phyloP scores from a whole-genome alignment of 306 rosid genomes.

The Datisca glomerata region DNA sequence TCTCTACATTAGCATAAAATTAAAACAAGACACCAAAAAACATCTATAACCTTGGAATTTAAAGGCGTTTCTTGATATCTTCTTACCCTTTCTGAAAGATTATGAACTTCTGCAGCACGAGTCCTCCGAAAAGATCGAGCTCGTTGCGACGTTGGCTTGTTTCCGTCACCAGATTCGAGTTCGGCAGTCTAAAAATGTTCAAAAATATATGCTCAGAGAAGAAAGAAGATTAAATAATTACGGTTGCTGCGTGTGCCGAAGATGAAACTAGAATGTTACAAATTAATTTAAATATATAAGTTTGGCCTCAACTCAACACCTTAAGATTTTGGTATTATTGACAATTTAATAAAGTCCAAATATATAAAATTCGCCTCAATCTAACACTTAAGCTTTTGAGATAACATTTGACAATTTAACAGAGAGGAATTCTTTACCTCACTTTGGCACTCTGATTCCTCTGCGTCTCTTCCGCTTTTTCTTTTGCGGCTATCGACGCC shows the following conservation, averaged over 20 bases:
- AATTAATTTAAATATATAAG: not conserved
- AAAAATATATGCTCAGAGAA: not conserved
- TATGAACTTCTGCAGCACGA: slow-evolving; percentile 85
- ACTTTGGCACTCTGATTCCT: slow-evolving; percentile 71
- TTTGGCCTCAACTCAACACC: too few species aligned
- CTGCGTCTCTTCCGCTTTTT: slow-evolving; percentile 47
- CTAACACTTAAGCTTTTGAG: too few species aligned
- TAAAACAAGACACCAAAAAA: too few species aligned
- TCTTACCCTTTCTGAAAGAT: slow-evolving; percentile 80
- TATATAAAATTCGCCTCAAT: too few species aligned
- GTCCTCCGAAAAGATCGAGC: slow-evolving; percentile 44
- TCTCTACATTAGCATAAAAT: slow-evolving; percentile 59
- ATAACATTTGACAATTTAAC: too few species aligned
- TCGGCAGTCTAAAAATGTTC: slow-evolving; percentile 35
- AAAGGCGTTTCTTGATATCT: too few species aligned
- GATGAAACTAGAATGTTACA: not conserved
- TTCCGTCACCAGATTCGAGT: slow-evolving; percentile 38
- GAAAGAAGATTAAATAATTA: not conserved
- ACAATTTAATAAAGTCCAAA: too few species aligned
- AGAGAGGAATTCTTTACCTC: slow-evolving; percentile 30
- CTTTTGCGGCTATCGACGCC: slow-evolving; percentile 50
- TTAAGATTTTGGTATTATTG: too few species aligned
- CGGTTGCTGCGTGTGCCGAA: not conserved
- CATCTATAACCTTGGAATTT: slow-evolving; percentile 5
- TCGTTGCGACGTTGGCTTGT: slow-evolving; percentile 35